Conservation (phyloP, 345 rosid genomes). For the Cardamine occulta region DNA sequence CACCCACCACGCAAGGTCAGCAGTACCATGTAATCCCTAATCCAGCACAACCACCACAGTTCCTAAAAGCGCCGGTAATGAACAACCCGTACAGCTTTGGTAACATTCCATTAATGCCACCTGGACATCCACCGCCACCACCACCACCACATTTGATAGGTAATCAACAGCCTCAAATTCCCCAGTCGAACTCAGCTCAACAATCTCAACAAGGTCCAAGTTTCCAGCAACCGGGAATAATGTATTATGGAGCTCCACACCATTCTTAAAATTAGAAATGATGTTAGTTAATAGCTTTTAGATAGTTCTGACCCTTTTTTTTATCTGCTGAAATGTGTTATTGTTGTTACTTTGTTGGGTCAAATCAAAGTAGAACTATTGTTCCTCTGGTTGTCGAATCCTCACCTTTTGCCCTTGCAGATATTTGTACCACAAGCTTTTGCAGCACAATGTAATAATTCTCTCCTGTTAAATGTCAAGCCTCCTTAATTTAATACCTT, state of each 20-base stretch:
- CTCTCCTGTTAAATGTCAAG: constrained; percentile 11
- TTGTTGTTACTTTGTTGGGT: constrained; percentile 31
- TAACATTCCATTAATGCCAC: constrained; percentile 61
- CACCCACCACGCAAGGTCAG: constrained; percentile 56
- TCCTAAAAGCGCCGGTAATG: constrained; percentile 60
- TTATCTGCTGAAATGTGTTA: constrained; percentile 24
- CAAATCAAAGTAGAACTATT: constrained; percentile 21
- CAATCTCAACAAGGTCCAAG: constrained; percentile 55
- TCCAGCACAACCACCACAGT: constrained; percentile 58
- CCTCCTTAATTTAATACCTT: not conserved
- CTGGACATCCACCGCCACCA: constrained; percentile 56
- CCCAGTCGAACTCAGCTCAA: constrained; percentile 54
- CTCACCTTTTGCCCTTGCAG: constrained; percentile 11
- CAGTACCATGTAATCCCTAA: constrained; percentile 67
- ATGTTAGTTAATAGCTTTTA: constrained; percentile 38
- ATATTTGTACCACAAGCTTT: constrained; percentile 31
- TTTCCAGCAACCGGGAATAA: constrained; percentile 74
- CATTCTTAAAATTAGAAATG: constrained; percentile 54
- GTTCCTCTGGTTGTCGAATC: constrained; percentile 40
- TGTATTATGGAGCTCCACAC: constrained; percentile 64
- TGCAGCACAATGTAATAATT: constrained; percentile 32
- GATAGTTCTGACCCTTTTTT: constrained; percentile 43
- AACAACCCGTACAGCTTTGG: constrained; percentile 62
- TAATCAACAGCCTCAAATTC: constrained; percentile 53
- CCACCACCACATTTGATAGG: constrained; percentile 51